Conservation (phyloP, 306 rosid species). For the Abrus pulchellus region DNA sequence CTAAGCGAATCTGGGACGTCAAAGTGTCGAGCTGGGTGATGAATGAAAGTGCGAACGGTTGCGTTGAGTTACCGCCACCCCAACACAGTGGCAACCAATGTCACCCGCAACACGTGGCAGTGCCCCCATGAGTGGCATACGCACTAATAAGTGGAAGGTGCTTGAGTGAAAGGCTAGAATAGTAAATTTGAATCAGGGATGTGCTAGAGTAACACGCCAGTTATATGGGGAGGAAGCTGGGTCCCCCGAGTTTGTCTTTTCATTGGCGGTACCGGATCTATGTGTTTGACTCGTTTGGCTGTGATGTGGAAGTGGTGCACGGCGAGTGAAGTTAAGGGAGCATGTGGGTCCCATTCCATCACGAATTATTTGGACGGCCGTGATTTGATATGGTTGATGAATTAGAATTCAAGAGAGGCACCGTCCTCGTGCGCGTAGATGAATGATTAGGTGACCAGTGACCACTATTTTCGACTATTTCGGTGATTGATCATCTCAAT, state of each 20-base stretch:
- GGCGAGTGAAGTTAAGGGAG: neutral
- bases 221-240: neutral
- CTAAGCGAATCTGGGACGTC: constrained; percentile 42
- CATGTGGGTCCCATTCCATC: constrained; percentile 20
- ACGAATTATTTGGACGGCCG: constrained; percentile 26
- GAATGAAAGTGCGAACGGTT: constrained; percentile 8
- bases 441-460: constrained; percentile 12
- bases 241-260: constrained; percentile 8
- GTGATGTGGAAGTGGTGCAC: neutral
- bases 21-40: constrained; percentile 21
- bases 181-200: neutral
- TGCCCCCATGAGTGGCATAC: constrained; percentile 50
- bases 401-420: constrained; percentile 43
- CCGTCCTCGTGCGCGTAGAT: constrained; percentile 49
- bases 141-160: constrained; percentile 23
- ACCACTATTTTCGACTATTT: neutral
- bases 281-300: constrained; percentile 29
- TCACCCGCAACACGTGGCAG: constrained; percentile 55
- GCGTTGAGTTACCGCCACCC: constrained; percentile 57
- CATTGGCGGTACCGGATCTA: neutral
- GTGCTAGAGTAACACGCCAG: constrained; percentile 39
- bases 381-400: constrained; percentile 39
- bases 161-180: constrained; percentile 7
- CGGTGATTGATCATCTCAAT: neutral
- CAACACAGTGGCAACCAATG: constrained; percentile 19